phyloP scores from a whole-genome alignment of 495 filamentous ascomycete genomes.

The Penicillium pulvis region DNA sequence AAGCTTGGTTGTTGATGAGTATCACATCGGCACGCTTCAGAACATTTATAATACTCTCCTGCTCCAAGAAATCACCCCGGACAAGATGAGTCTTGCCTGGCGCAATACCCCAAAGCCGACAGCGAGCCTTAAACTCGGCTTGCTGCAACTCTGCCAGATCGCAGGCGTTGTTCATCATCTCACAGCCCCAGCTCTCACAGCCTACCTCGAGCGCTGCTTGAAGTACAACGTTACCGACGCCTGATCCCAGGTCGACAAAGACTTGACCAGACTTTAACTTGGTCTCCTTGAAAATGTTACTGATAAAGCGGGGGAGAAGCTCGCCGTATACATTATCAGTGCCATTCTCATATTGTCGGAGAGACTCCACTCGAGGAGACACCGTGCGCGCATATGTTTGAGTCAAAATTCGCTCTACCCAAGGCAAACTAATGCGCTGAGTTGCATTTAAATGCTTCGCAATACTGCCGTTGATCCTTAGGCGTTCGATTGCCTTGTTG shows the following conservation, averaged over 20 bases:
- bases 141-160: slow-evolving; percentile 84
- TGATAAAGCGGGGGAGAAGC: slow-evolving; percentile 80
- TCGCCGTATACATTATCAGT: slow-evolving; percentile 94
- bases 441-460: slow-evolving; percentile 66
- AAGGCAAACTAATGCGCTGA: slow-evolving; percentile 63
- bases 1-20: slow-evolving; percentile 96
- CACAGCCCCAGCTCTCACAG: slow-evolving; percentile 94
- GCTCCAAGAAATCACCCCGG: slow-evolving; percentile 80
- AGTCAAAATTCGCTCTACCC: slow-evolving; percentile 78
- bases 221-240: slow-evolving; percentile 92
- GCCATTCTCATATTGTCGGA: slow-evolving; percentile 82
- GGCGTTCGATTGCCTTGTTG: slow-evolving; percentile 64
- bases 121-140: slow-evolving; percentile 80
- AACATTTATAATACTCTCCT: slow-evolving; percentile 65
- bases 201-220: slow-evolving; percentile 94
- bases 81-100: slow-evolving; percentile 79
- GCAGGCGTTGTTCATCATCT: slow-evolving; percentile 88
- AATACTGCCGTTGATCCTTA: slow-evolving; percentile 66
- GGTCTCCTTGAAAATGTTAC: slow-evolving; percentile 76
- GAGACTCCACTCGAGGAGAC: slow-evolving; percentile 77
- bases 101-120: slow-evolving; percentile 84
- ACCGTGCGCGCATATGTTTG: slow-evolving; percentile 93
- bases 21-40: slow-evolving; percentile 87
- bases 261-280: slow-evolving; percentile 75
- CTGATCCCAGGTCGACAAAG: slow-evolving; percentile 93